A percentile compares a stretch with the other conserved stretches of the same genome.
Evolutionary conservation across 495 filamentous ascomycete genomes (phyloP).

Genomic region (Aspergillus funiculosus): DNA sequence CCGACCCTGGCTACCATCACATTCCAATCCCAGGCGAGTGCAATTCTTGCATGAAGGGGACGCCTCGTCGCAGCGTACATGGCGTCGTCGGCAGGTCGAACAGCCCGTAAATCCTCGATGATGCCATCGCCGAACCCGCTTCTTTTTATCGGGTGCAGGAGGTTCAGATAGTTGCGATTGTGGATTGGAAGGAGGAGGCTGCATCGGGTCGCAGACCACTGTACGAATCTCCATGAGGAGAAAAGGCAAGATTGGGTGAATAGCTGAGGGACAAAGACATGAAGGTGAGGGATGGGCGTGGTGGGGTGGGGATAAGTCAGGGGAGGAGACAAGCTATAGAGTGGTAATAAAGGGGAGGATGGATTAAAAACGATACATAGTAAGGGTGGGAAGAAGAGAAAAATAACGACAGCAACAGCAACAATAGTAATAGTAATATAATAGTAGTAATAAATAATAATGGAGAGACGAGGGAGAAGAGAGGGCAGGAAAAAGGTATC

Average conservation of each 20-base stretch:
- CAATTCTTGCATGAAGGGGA: slow-evolving; percentile 41
- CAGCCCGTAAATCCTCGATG: slow-evolving; percentile 39
- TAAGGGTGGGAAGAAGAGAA: too few species aligned
- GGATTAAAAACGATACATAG: too few species aligned
- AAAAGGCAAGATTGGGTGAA: slow-evolving; percentile 10
- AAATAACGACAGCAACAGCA: too few species aligned
- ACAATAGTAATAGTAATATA: too few species aligned
- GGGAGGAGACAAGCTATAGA: neutral
- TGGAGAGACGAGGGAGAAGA: too few species aligned
- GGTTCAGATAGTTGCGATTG: slow-evolving; percentile 13
- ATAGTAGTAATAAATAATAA: too few species aligned
- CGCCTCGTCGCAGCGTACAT: slow-evolving; percentile 43
- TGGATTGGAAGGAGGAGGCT: slow-evolving; percentile 16
- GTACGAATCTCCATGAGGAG: slow-evolving; percentile 31
- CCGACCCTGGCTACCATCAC: slow-evolving; percentile 36
- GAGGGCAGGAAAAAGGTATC: too few species aligned
- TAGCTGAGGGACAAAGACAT: slow-evolving; percentile 24
- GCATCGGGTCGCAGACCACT: slow-evolving; percentile 24
- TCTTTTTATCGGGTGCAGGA: slow-evolving; percentile 27
- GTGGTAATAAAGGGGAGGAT: neutral
- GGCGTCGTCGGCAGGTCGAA: slow-evolving; percentile 37
- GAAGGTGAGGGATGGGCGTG: slow-evolving; percentile 11
- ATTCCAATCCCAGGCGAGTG: slow-evolving; percentile 32
- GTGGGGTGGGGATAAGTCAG: too few species aligned
- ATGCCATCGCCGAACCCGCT: slow-evolving; percentile 40